Base-by-base conservation (phyloP, 2,329 filamentous ascomycete genomes). In the Trichothecium sympodiale region DNA sequence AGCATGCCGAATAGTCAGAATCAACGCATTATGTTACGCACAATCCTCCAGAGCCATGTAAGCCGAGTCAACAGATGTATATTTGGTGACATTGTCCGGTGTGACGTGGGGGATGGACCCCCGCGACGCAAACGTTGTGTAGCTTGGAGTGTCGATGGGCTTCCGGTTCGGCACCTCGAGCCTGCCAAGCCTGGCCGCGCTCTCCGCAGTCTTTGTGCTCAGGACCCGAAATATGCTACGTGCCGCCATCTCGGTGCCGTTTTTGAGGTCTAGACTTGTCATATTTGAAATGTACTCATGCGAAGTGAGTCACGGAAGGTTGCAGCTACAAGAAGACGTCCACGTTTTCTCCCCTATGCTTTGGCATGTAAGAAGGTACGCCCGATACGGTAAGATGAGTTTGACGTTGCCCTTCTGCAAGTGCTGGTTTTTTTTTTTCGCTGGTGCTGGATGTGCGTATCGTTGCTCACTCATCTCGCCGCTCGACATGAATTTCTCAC, bases 41-140 rank as follows among this genome's bases (percentile, higher is more conserved):
- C 91, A 96, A 58, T 98, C 91, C 66, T 98, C 91, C 18, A 96
- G 63, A 1, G 82, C 84, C 50, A 91, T 65, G 53, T 94, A 94
- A 3, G 84, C 68, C 17, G 82, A 83, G 18, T 65, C 64, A 40
- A 93, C 66, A 5, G 70, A 55, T 1, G 79, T 77, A 48, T 81
- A 67, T 37, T 75, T 78, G 29, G 61, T 56, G 44, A 91, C 66
- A 41, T 82, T 82, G 63, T 98, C 91, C 28, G 87, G 88, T 3
- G 88, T 83, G 44, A 98, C 61, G 61, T 98, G 91, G 35, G 91
- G 87, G 26, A 96, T 65, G 2, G 74, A 75, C 16, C 91, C 91
- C 49, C 91, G 74, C 25, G 91, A 95, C 3, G 83, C 83, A 45
- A 83, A 67, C 34, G 77, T 80, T 39, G 94, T 64, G 56, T 82